phyloP scores from a whole-genome alignment of 2,329 filamentous ascomycete genomes.

The Alternaria arbusti region DNA sequence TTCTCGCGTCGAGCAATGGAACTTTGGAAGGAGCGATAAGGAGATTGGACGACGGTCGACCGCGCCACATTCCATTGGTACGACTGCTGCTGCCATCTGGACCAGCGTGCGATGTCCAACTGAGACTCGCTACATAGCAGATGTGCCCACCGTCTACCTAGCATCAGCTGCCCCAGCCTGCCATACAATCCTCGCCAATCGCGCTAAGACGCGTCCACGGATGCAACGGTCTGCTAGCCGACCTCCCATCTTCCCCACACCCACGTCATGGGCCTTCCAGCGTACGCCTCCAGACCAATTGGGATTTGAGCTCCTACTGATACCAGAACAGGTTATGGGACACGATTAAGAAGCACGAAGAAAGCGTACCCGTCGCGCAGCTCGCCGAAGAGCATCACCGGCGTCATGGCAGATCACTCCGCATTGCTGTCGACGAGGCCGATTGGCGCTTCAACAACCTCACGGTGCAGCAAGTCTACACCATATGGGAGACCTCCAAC shows the following conservation, averaged over 20 bases:
- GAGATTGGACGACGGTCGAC: background rate
- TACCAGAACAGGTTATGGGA: conserved; percentile 43
- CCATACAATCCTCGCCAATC: background rate
- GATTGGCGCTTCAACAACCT: conserved; percentile 55
- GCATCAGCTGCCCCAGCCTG: background rate
- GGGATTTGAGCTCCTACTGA: background rate
- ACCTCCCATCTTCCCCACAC: background rate
- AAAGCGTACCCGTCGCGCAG: conserved; percentile 43
- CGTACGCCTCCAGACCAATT: conserved; percentile 11
- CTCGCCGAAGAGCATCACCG: conserved; percentile 48
- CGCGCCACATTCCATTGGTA: background rate
- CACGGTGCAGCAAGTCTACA: conserved; percentile 38
- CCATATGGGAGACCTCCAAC: conserved; percentile 43
- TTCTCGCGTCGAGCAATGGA: background rate
- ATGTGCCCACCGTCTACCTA: accelerated
- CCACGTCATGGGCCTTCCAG: conserved; percentile 29
- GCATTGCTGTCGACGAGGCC: conserved; percentile 54
- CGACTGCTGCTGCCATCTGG: background rate
- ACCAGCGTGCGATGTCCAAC: background rate
- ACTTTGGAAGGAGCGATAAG: background rate
- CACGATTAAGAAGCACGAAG: conserved; percentile 45
- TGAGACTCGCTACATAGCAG: background rate
- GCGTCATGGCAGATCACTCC: conserved; percentile 43
- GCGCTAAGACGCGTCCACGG: conserved; percentile 9
- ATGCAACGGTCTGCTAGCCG: background rate